These are phyloP conservation scores for Cryomyces minteri DNA, from an alignment of 495 filamentous ascomycete genomes.

Conservation along the genomic window DNA sequence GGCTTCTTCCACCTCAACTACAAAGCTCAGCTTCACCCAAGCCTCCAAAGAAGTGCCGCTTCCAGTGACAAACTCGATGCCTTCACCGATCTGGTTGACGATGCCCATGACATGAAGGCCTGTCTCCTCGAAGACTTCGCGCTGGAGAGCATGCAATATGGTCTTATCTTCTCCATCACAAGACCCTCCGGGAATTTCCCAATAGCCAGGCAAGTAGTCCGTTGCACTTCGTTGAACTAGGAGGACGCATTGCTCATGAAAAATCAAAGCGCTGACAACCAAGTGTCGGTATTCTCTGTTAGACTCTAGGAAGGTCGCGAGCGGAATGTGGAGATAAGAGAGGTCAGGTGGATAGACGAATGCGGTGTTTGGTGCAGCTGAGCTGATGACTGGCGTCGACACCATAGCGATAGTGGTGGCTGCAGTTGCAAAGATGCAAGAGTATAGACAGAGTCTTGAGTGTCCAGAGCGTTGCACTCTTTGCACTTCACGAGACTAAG, in stretches of 20 bases:
- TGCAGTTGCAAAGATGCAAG: no score
- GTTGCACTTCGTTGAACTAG: constrained; percentile 32
- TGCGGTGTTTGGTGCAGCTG: no score
- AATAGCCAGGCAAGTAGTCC: constrained; percentile 28
- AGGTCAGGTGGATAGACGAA: background rate
- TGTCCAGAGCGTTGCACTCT: no score
- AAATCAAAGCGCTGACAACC: background rate
- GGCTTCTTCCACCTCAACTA: constrained; percentile 10
- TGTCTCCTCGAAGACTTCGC: constrained; percentile 41
- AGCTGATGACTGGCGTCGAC: no score
- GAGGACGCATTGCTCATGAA: constrained; percentile 15
- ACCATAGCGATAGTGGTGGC: no score
- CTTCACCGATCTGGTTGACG: constrained; percentile 21
- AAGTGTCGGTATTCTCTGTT: background rate
- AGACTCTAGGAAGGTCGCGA: background rate
- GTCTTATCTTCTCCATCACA: constrained; percentile 30
- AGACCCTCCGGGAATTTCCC: constrained; percentile 42
- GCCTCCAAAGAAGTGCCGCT: constrained; percentile 1
- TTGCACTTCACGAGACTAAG: no score
- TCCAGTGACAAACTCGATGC: constrained; percentile 11
- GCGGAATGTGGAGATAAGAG: background rate
- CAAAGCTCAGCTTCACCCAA: constrained; percentile 24
- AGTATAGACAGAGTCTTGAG: no score
- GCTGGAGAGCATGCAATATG: constrained; percentile 31
- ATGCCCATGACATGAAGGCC: constrained; percentile 30